Conservation (phyloP, 2,329 filamentous ascomycete genomes). For the Metarhizium rileyi region DNA sequence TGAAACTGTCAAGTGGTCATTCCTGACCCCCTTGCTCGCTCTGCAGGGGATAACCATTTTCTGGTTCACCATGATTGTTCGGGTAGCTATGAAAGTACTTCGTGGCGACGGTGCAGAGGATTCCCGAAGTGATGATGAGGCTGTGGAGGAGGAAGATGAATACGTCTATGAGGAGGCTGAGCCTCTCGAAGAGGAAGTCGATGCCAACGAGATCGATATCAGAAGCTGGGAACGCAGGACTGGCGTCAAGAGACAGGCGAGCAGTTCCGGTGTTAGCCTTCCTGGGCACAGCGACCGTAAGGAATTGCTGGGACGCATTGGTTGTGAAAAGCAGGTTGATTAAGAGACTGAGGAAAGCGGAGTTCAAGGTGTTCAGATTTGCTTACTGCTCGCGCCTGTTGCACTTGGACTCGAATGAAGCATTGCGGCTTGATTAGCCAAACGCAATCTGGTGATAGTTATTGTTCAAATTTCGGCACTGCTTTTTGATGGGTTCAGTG, state of each 20-base stretch:
- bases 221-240: conserved; percentile 51
- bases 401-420: neutral
- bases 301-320: conserved; percentile 71
- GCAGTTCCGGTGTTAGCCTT: conserved; percentile 53
- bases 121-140: conserved; percentile 71
- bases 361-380: conserved; percentile 6
- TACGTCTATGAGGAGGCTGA: conserved; percentile 44
- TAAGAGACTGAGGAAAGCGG: conserved; percentile 11
- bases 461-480: neutral
- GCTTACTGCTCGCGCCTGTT: neutral
- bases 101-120: conserved; percentile 73
- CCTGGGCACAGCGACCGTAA: conserved; percentile 67
- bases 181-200: conserved; percentile 64
- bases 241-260: conserved; percentile 43
- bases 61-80: conserved; percentile 86
- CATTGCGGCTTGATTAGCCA: neutral
- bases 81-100: conserved; percentile 72
- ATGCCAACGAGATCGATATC: conserved; percentile 60
- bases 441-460: neutral
- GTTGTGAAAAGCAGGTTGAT: conserved; percentile 67
- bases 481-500: neutral
- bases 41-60: conserved; percentile 72
- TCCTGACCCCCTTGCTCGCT: conserved; percentile 64
- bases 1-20: conserved; percentile 61
- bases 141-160: conserved; percentile 45